Base-by-base conservation (phyloP, 2,329 filamentous ascomycete species). In the Epichloe gansuensis region DNA sequence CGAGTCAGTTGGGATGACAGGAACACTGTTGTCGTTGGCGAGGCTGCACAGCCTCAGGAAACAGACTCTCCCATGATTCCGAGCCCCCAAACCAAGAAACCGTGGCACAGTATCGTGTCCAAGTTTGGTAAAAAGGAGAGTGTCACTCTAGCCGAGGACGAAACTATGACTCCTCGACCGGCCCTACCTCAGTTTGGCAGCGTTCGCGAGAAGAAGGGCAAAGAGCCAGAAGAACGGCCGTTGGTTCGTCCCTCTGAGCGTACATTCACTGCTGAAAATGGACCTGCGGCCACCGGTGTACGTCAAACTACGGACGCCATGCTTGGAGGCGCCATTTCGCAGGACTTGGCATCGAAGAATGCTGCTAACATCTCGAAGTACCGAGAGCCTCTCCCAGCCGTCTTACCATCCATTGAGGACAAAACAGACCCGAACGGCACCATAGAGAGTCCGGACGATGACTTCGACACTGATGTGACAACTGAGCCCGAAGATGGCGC, bases 1-100 rank as follows among this genome's bases (percentile, higher is more conserved):
- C 75, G 86, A 25, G 86, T 90, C 46, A 95, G 89, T 68, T 96
- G 89, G 62, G 84, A 88, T 56, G 84, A 88, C 48, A 75, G 77
- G 36, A 73, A 68, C n/a, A 77, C 74, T 8, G 68, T 77, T 9
- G 68, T 80, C 2, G 72, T 80, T 23, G 76, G 74, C 6, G 73
- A 80, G 49, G 66, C 73, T 9, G 66, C 67, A 7, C 60, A 65
- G 9, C 57, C 64, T 4, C 59, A 65, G 2, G 65, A 70, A 44
- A 57, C 64, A 1, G 71, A 73, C 7, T 71, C 72, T 1, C 66
- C 72, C 4, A 54, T 68, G 21, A 50, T 67, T 2, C 55, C 67
- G 63, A 59, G 59, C 50, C 51, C 61, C 41, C 55, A 77, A 68
- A 44, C 67, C 63, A 57, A 64, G 58, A 72, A 75, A 47, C 63